These are phyloP conservation scores for Mycena maculata DNA, from an alignment of 768 basidiomycete species.

Conservation along the genomic window DNA sequence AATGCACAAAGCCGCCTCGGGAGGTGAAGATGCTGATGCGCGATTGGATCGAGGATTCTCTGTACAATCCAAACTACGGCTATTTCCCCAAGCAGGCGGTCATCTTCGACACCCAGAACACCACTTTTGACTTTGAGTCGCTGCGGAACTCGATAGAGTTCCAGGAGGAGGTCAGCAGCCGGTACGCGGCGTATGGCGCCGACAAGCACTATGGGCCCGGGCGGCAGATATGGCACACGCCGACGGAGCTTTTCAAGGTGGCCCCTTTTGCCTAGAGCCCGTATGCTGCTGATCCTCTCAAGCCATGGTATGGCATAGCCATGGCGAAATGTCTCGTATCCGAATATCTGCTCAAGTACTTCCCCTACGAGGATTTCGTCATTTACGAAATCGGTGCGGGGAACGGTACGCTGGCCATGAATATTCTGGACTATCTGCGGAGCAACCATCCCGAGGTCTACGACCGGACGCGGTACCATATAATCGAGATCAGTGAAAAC, in stretches of 20 bases:
- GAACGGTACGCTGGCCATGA: constrained; percentile 92
- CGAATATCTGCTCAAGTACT: constrained; percentile 94
- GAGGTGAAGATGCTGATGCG: constrained; percentile 93
- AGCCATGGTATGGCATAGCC: constrained; percentile 97
- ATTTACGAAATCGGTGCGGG: constrained; percentile 99
- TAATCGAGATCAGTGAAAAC: constrained; percentile 92
- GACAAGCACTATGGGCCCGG: constrained; percentile 76
- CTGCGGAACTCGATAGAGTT: constrained; percentile 81
- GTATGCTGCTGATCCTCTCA: constrained; percentile 26
- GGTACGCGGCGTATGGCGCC: constrained; percentile 78
- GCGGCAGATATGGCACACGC: constrained; percentile 97
- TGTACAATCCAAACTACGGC: constrained; percentile 98
- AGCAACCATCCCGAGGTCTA: constrained; percentile 90
- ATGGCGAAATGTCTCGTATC: constrained; percentile 90
- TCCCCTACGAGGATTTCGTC: constrained; percentile 94
- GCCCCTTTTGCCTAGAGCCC: constrained; percentile 5
- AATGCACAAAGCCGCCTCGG: constrained; percentile 68
- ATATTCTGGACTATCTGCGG: constrained; percentile 86
- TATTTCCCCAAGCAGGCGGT: constrained; percentile 95
- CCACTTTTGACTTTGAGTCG: constrained; percentile 72
- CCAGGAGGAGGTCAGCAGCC: constrained; percentile 80
- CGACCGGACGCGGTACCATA: constrained; percentile 90
- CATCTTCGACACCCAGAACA: constrained; percentile 79
- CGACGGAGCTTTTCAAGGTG: constrained; percentile 97
- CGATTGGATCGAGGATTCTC: constrained; percentile 95